phyloP scores from a whole-genome alignment of 225 moss, liverwort and hornwort genomes.

The Polytrichum formosum region DNA sequence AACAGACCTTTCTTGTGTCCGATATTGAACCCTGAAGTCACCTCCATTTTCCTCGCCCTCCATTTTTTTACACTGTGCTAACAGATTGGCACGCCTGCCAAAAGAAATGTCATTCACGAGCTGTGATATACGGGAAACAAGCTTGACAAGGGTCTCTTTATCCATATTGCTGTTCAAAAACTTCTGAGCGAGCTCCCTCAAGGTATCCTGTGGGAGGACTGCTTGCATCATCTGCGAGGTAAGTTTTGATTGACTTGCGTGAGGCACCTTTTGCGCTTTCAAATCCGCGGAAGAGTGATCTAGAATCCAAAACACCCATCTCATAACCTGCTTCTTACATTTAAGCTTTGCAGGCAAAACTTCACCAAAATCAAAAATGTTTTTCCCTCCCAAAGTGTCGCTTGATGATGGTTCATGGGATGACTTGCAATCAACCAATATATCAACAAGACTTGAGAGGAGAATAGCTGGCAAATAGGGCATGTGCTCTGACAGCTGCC shows the following conservation, averaged over 20 bases:
- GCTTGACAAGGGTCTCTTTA: conserved; percentile 24
- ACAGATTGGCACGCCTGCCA: conserved; percentile 31
- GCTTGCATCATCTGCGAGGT: conserved; percentile 32
- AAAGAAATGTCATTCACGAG: conserved; percentile 39
- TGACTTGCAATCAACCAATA: too few species aligned
- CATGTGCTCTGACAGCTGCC: conserved; percentile 53
- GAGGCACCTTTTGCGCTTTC: conserved; percentile 21
- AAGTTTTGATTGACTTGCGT: conserved; percentile 22
- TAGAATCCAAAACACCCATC: conserved; percentile 59
- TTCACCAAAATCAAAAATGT: neutral
- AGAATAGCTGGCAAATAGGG: conserved; percentile 48
- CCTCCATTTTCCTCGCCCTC: conserved; percentile 20
- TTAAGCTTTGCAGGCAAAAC: neutral
- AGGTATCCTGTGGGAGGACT: conserved; percentile 32
- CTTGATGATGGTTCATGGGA: neutral
- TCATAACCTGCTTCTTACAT: conserved; percentile 31
- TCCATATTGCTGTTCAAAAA: conserved; percentile 41
- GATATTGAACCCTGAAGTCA: conserved; percentile 6
- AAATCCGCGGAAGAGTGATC: conserved; percentile 39
- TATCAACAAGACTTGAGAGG: conserved; percentile 37
- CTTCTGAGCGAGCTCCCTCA: conserved; percentile 44
- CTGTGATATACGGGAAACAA: conserved; percentile 37
- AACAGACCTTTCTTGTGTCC: conserved; percentile 31
- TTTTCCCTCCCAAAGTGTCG: neutral
- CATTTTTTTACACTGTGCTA: conserved; percentile 27